These are phyloP conservation scores for Patellifolia procumbens DNA, from an alignment of 179 eudicot species.

Conservation along the genomic window DNA sequence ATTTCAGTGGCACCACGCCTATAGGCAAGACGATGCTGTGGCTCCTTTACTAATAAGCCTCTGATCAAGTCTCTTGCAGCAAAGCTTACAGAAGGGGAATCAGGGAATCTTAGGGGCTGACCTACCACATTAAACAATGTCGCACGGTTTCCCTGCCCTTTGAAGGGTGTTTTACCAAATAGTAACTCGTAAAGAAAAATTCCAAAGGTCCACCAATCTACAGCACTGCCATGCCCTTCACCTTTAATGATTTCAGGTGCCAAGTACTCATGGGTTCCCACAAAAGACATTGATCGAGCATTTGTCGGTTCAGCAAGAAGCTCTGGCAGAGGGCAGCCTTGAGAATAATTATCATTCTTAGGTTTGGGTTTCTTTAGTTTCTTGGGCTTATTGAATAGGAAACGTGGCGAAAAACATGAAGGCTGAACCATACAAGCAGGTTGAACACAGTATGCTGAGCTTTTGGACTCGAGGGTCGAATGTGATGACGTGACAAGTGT, in stretches of 20 bases:
- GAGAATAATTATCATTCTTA: slow-evolving; percentile 35
- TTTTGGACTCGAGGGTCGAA: slow-evolving; percentile 38
- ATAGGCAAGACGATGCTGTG: slow-evolving; percentile 59
- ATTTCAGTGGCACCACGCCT: slow-evolving; percentile 62
- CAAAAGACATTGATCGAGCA: slow-evolving; percentile 66
- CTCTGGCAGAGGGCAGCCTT: slow-evolving; percentile 47
- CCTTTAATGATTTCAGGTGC: slow-evolving; percentile 60
- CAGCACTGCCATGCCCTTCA: slow-evolving; percentile 65
- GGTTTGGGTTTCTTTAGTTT: slow-evolving; percentile 45
- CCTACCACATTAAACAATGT: slow-evolving; percentile 59
- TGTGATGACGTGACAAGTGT: slow-evolving; percentile 48
- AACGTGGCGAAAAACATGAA: slow-evolving; percentile 51
- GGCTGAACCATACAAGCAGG: slow-evolving; percentile 53
- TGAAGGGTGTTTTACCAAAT: slow-evolving; percentile 56
- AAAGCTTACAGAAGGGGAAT: slow-evolving; percentile 51
- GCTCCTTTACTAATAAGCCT: slow-evolving; percentile 59
- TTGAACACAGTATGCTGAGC: slow-evolving; percentile 44
- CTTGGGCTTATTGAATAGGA: slow-evolving; percentile 40
- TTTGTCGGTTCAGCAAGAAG: slow-evolving; percentile 59
- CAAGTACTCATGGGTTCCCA: slow-evolving; percentile 60
- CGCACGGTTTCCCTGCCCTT: slow-evolving; percentile 52
- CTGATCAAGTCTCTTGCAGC: slow-evolving; percentile 63
- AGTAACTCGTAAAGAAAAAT: slow-evolving; percentile 55
- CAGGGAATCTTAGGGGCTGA: slow-evolving; percentile 55
- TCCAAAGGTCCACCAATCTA: slow-evolving; percentile 70